Conservation (phyloP, 192 early-diverging fungal species). For the Chytriomyces hyalinus region DNA sequence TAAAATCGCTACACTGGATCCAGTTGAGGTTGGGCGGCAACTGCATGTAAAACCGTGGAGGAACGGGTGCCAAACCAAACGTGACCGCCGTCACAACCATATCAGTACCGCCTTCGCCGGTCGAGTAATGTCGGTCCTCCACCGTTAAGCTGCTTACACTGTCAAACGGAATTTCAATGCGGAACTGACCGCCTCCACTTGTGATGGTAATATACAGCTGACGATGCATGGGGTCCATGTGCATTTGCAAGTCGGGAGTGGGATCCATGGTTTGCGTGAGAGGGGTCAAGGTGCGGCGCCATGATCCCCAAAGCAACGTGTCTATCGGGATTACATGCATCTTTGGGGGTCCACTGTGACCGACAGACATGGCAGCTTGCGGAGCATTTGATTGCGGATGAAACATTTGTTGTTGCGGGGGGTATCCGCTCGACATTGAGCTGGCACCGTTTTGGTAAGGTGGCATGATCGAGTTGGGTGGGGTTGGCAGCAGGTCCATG, state of each 20-base stretch:
- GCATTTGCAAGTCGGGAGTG: slow-evolving; percentile 26
- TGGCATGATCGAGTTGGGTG: not conserved
- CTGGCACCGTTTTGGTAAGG: no score
- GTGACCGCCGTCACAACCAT: slow-evolving; percentile 14
- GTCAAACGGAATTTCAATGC: slow-evolving; percentile 29
- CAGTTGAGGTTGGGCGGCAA: not conserved
- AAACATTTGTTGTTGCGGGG: no score
- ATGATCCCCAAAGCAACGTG: slow-evolving; percentile 22
- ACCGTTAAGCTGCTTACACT: not conserved
- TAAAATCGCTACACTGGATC: slow-evolving; percentile 18
- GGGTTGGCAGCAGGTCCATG: not conserved
- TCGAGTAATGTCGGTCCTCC: slow-evolving; percentile 17
- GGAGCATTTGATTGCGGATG: no score
- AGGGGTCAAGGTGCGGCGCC: slow-evolving; percentile 21
- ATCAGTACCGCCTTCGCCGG: not conserved
- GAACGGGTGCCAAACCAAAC: not conserved
- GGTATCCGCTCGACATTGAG: no score
- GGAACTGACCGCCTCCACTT: slow-evolving; percentile 4
- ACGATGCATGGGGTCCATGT: slow-evolving; percentile 24
- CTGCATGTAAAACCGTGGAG: slow-evolving; percentile 26
- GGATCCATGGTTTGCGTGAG: slow-evolving; percentile 3
- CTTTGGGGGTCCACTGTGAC: no score
- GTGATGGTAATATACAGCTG: slow-evolving; percentile 14
- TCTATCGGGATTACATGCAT: slow-evolving; percentile 23
- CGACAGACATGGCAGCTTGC: no score